phyloP scores from a whole-genome alignment of 345 rosid species.

The Bruguiera parviflora region DNA sequence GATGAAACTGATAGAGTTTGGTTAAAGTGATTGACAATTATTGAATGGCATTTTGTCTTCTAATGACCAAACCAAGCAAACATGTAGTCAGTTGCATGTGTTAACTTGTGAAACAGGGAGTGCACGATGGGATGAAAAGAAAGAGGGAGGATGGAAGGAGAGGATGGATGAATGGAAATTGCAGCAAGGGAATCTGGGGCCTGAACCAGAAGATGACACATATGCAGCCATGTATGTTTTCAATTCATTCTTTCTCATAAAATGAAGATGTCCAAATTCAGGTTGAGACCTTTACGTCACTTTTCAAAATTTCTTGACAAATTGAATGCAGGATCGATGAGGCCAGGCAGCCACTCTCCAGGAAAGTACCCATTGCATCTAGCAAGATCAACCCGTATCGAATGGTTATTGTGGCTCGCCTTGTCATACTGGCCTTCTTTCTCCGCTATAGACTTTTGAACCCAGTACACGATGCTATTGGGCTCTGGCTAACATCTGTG shows the following conservation, averaged over 20 bases:
- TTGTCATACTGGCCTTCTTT: constrained; percentile 68
- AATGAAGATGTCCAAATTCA: too few relatives aligned
- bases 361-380: constrained; percentile 95
- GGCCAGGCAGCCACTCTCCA: constrained; percentile 84
- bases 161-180: constrained; percentile 91
- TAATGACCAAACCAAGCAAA: too few relatives aligned
- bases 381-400: constrained; percentile 90
- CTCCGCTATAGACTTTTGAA: constrained; percentile 80
- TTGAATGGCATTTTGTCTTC: not conserved
- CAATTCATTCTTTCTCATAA: not conserved
- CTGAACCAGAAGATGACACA: constrained; percentile 71
- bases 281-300: not conserved
- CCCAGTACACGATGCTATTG: constrained; percentile 81
- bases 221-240: constrained; percentile 63
- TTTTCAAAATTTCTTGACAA: constrained; percentile 5
- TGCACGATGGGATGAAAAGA: constrained; percentile 82
- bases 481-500: constrained; percentile 89
- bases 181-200: constrained; percentile 82
- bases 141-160: constrained; percentile 84
- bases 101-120: constrained; percentile 41
- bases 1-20: too few relatives aligned
- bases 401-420: constrained; percentile 95
- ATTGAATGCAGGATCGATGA: constrained; percentile 66
- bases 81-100: too few relatives aligned
- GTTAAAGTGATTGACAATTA: not conserved